These are phyloP conservation scores for Skeletonema tropicum DNA, from an alignment of 108 stramenopile species.

Conservation along the genomic window DNA sequence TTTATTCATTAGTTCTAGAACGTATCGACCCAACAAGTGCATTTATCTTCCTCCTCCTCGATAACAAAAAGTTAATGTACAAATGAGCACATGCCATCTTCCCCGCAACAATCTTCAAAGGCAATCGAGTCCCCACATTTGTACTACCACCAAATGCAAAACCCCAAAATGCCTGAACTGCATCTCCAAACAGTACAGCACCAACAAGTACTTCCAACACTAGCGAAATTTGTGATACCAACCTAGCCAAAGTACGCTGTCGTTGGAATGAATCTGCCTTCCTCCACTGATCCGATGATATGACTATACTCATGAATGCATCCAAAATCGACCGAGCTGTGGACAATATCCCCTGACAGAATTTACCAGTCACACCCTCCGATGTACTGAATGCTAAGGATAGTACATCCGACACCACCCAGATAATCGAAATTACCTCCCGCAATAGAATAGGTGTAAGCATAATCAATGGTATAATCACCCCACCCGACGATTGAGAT, in stretches of 20 bases:
- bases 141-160: constrained; percentile 19
- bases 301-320: constrained; percentile 72
- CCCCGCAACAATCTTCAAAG: constrained; percentile 42
- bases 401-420: constrained; percentile 75
- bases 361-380: constrained; percentile 15
- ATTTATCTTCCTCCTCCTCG: constrained; percentile 59
- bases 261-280: constrained; percentile 66
- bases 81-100: constrained; percentile 63
- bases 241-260: constrained; percentile 67
- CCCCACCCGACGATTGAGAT: constrained; percentile 24
- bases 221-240: constrained; percentile 64
- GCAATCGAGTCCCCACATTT: constrained; percentile 20
- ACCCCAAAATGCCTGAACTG: constrained; percentile 45
- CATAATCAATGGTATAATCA: constrained; percentile 39
- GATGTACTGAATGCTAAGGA: constrained; percentile 35
- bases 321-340: constrained; percentile 50
- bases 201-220: constrained; percentile 68
- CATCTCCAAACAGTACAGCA: constrained; percentile 58
- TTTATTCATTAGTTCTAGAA: neutral
- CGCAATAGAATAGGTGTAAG: constrained; percentile 67
- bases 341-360: constrained; percentile 29
- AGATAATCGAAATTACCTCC: constrained; percentile 64
- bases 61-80: constrained; percentile 74
- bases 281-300: constrained; percentile 63
- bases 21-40: constrained; percentile 50